Evolutionary conservation across 257 asterid species (phyloP), one percentile per base, ranked within the genome.

Genomic region (Solanum sejunctum): DNA sequence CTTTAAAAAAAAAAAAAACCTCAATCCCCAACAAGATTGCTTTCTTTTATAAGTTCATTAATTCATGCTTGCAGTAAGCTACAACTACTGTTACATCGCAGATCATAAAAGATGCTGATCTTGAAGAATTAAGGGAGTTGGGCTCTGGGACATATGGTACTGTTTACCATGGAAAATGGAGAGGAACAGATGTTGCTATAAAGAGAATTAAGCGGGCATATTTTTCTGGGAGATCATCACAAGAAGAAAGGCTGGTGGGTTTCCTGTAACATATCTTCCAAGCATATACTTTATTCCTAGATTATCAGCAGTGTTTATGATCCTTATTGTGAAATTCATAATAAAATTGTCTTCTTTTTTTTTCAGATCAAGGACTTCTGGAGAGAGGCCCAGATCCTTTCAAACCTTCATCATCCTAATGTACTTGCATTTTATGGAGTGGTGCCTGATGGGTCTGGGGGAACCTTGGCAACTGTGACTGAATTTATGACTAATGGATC

Each of bases 121-220:
- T 94, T 60, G 97, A 94, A 89, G 98, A 94, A 89, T 58, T 94
- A 84, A 87, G 90, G 21, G 97, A 94, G 91, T 81, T 94, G 82
- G 98, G 98, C 84, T 88, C 97, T 80, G 98, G 98, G 39, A 94
- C 95, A 80, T 94, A 89, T 91, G 98, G 98, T 47, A 93, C 97
- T 45, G 98, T 94, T 75, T 93, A 90, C 85, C 91, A 91, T 85
- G 98, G 97, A 75, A 94, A 92, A 89, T 94, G 98, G 97, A 89
- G 95, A 85, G 98, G 98, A 51, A 85, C 97, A 45, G 97, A 94
- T 87, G 98, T 94, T 67, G 95, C 97, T 87, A 94, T 94, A 82
- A 93, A 94, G 90, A 89, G 93, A 92, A 83, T 93, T 39, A 93
- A 93, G 84, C 91, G 89, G 85, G 41, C 91, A 82, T 94, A 94